Percentiles rank a stretch among this genome's conserved stretches.
Evolutionary conservation across 2,329 filamentous ascomycete species (phyloP).

Genomic region (Cladosporium sp.): DNA sequence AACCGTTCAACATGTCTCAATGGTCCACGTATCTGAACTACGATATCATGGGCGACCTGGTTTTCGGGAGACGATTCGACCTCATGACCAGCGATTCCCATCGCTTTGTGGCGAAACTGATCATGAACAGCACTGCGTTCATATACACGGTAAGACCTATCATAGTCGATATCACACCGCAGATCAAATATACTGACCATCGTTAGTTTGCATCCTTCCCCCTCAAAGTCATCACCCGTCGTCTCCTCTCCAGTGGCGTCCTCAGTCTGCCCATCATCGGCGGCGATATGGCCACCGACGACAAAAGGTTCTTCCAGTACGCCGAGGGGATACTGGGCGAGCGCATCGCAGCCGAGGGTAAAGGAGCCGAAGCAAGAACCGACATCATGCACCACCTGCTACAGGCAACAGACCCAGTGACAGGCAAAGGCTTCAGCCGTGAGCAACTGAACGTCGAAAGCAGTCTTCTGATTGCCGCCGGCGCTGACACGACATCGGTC

Average conservation of each 20-base stretch:
- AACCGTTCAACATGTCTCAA: slow-evolving; percentile 26
- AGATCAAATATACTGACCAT: neutral
- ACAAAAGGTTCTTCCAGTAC: neutral
- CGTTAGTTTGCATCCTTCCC: neutral
- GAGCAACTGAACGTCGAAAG: slow-evolving; percentile 33
- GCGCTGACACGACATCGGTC: slow-evolving; percentile 38
- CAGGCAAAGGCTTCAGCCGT: slow-evolving; percentile 32
- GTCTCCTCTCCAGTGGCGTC: neutral
- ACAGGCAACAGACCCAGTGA: slow-evolving; percentile 35
- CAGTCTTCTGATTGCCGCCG: slow-evolving; percentile 35
- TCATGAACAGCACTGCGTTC: slow-evolving; percentile 7
- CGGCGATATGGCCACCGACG: slow-evolving; percentile 2
- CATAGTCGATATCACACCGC: neutral
- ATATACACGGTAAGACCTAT: slow-evolving; percentile 4
- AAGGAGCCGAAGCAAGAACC: slow-evolving; percentile 35
- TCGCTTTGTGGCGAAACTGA: slow-evolving; percentile 2
- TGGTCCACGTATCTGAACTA: slow-evolving; percentile 47
- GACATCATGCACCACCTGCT: slow-evolving; percentile 31
- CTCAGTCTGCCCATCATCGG: slow-evolving; percentile 3
- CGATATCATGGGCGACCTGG: slow-evolving; percentile 54
- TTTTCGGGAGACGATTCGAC: slow-evolving; percentile 36
- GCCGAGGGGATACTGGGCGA: neutral
- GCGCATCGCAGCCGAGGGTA: neutral
- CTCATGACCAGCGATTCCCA: slow-evolving; percentile 4
- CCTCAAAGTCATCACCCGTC: neutral